These are phyloP conservation scores for Thalassiosira exigua DNA, from an alignment of 352 stramenopile species.

Conservation along the genomic window DNA sequence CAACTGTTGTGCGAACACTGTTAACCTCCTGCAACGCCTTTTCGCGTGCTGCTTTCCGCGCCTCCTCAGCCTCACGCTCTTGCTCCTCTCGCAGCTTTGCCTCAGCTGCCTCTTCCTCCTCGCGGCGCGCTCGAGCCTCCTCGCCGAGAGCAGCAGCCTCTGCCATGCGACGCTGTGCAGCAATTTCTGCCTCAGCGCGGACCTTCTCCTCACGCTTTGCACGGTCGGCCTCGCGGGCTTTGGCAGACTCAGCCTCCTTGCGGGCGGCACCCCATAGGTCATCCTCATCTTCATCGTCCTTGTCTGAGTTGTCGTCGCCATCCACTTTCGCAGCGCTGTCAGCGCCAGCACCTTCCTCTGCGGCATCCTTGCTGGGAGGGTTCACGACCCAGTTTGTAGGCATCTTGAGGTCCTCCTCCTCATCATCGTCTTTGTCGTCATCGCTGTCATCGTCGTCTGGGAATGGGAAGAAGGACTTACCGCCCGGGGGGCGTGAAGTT, in stretches of 20 bases:
- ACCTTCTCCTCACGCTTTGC: conserved; percentile 81
- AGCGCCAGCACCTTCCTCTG: no score
- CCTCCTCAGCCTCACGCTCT: conserved; percentile 72
- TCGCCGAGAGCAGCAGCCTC: conserved; percentile 72
- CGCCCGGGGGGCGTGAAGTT: conserved; percentile 20
- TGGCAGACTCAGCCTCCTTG: conserved; percentile 67
- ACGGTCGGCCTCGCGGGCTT: conserved; percentile 75
- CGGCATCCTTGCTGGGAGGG: conserved; percentile 50
- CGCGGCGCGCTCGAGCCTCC: conserved; percentile 68
- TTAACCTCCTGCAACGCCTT: conserved; percentile 63
- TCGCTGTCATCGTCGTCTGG: conserved; percentile 69
- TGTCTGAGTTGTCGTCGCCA: conserved; percentile 53
- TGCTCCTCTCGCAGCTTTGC: conserved; percentile 66
- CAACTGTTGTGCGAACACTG: conserved; percentile 78
- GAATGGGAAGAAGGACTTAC: conserved; percentile 75
- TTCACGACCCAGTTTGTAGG: conserved; percentile 46
- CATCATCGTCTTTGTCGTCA: conserved; percentile 41
- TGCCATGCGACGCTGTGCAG: conserved; percentile 67
- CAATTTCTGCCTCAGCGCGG: conserved; percentile 69
- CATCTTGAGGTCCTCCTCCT: conserved; percentile 49
- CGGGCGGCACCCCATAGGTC: conserved; percentile 75
- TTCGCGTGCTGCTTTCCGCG: conserved; percentile 66
- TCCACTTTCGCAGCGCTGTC: conserved; percentile 61
- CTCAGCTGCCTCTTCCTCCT: conserved; percentile 72
- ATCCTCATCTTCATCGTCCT: conserved; percentile 67